Percentiles rank a stretch among this genome's conserved stretches.
phyloP scores from a whole-genome alignment of 805 yeast genomes.

The Zygotorulaspora sp. region DNA sequence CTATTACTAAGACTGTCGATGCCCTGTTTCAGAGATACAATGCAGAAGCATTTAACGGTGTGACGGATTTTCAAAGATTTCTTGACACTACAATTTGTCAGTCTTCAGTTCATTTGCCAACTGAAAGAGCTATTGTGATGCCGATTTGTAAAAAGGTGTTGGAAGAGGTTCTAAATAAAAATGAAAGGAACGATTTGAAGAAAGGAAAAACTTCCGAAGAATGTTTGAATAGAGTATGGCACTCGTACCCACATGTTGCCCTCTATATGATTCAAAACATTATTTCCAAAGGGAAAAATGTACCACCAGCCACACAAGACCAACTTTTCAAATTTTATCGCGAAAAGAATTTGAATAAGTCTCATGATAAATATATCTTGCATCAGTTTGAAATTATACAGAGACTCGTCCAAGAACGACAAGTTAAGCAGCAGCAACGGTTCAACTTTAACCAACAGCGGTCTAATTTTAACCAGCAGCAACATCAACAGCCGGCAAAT shows the following conservation, averaged over 20 bases:
- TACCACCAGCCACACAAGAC: conserved; percentile 12
- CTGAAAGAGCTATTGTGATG: conserved; percentile 6
- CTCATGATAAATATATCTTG: conserved; percentile 17
- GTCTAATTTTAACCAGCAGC: conserved; percentile 33
- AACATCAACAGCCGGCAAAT: conserved; percentile 29
- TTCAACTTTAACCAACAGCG: conserved; percentile 39
- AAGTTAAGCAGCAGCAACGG: conserved; percentile 44
- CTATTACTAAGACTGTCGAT: conserved; percentile 6
- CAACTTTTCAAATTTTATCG: conserved; percentile 24
- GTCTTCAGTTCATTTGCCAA: conserved; percentile 14
- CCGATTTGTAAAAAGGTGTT: conserved; percentile 23
- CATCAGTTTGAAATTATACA: conserved; percentile 37
- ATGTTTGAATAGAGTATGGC: conserved; percentile 25
- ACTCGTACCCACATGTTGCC: conserved; percentile 28
- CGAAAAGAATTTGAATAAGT: conserved; percentile 18
- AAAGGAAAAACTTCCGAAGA: conserved; percentile 19
- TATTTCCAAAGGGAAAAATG: conserved; percentile 11
- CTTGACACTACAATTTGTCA: conserved; percentile 26
- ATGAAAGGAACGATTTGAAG: conserved; percentile 13
- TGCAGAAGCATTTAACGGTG: neutral
- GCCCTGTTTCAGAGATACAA: conserved; percentile 16
- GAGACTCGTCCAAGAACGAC: conserved; percentile 35
- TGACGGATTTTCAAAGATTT: conserved; percentile 19
- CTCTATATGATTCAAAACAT: conserved; percentile 22
- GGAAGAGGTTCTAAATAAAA: conserved; percentile 17